A percentile compares a stretch with the other conserved stretches of the same genome.
Evolutionary conservation across 73 alveolate species (phyloP).

Genomic region (Stentor coeruleus): DNA sequence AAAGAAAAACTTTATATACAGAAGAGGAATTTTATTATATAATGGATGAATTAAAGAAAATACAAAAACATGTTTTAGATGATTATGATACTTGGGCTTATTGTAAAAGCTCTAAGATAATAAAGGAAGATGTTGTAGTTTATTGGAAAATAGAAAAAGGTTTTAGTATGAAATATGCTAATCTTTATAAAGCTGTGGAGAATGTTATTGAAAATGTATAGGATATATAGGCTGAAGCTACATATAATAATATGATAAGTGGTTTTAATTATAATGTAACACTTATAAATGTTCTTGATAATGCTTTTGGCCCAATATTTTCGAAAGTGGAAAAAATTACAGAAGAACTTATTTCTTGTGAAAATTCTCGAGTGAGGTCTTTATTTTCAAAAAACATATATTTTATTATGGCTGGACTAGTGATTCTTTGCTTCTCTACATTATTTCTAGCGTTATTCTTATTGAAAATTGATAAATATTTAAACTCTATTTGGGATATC

Average conservation of each 20-base stretch:
- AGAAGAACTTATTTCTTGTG: neutral
- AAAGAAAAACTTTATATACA: too few relatives aligned
- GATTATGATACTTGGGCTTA: neutral
- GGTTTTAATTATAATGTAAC: neutral
- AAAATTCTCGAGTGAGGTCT: neutral
- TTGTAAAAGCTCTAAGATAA: neutral
- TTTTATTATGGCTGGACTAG: neutral
- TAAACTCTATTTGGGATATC: neutral
- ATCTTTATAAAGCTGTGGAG: neutral
- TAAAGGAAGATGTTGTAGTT: neutral
- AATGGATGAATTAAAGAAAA: neutral
- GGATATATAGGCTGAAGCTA: neutral
- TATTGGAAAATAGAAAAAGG: neutral
- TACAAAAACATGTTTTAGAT: neutral
- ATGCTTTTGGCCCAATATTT: neutral
- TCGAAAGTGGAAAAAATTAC: neutral
- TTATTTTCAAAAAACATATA: neutral
- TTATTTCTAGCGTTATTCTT: neutral
- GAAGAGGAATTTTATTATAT: neutral
- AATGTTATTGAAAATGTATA: neutral
- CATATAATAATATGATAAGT: neutral
- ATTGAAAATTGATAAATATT: neutral
- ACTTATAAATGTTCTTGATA: neutral
- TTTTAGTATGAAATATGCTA: too few relatives aligned
- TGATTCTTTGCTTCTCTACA: too few relatives aligned